Evolutionary conservation across 2,329 filamentous ascomycete species (phyloP).

Genomic region (Fusarium hostae): DNA sequence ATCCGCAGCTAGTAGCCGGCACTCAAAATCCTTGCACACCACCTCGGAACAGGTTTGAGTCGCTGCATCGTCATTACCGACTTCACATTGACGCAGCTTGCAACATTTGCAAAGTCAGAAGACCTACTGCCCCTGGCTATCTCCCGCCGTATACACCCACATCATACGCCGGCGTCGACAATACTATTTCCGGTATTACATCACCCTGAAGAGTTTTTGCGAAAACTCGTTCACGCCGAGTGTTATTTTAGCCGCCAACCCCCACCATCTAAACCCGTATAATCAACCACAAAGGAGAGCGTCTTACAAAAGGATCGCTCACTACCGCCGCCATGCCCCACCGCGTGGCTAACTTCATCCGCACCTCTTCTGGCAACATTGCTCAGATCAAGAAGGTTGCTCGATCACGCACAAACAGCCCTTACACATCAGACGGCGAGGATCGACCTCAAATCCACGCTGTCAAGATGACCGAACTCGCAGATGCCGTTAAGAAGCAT

Average conservation of each 20-base stretch:
- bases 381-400: conserved; percentile 59
- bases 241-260: conserved; percentile 34
- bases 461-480: conserved; percentile 54
- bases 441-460: conserved; percentile 45
- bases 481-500: conserved; percentile 55
- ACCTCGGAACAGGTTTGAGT: conserved; percentile 30
- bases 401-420: conserved; percentile 48
- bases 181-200: conserved; percentile 29
- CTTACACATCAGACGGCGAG: conserved; percentile 52
- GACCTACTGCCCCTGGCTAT: conserved; percentile 34
- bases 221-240: conserved; percentile 20
- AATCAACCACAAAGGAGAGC: conserved; percentile 11
- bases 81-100: conserved; percentile 13
- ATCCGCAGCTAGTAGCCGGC: conserved; percentile 23
- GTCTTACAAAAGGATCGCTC: conserved; percentile 33
- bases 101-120: conserved; percentile 24
- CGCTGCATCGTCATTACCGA: conserved; percentile 26
- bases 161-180: conserved; percentile 15
- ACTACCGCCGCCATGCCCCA: conserved; percentile 62
- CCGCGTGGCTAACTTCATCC: conserved; percentile 67
- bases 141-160: conserved; percentile 29
- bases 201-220: conserved; percentile 34
- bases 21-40: conserved; percentile 34
- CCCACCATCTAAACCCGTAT: conserved; percentile 24
- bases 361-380: conserved; percentile 66